Evolutionary conservation across 176 grass and related monocot species (phyloP), one percentile per base, ranked within the genome.

Genomic region (Carex parvula): DNA sequence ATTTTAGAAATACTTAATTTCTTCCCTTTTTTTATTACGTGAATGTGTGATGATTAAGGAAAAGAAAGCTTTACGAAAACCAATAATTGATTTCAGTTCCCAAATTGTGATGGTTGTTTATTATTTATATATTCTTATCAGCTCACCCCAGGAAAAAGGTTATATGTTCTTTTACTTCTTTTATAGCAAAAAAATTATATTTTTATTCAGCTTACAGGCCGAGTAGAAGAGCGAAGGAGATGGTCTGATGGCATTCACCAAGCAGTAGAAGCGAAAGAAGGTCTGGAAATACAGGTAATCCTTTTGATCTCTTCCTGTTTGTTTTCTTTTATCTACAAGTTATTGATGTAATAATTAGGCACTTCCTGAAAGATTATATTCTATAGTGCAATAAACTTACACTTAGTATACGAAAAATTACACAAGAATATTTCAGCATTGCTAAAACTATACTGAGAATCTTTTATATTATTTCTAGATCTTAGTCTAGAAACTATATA

Each of bases 201-300:
- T 81, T 21, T 88, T 79, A 29, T 90, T 62, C 84, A 98, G 95
- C 84, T 98, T 82, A 98, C 92, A 65, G 95, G 95, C 30, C 87
- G 95, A 83, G 91, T 98, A 11, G 92, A 98, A 91, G 89, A 90
- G 14, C 93, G 93, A 93, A 91, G 95, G 87, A 91, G 95, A 89
- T 98, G 92, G 95, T 94, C 95, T 90, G 92, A 98, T 79, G 95
- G 95, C 82, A 98, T 98, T 84, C 95, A 98, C 81, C 95, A 98
- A 94, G 92, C 95, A 75, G 95, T 98, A 77, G 95, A 98, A 94
- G 95, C 95, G 79, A 94, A 98, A 93, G 95, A 98, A 87, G 92
- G 88, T 79, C 84, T 98, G 58, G 89, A 90, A 91, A 98, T 98
- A 12, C 90, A 94, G 92, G 95, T 93, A 70, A 58, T 50, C 83